Percentiles rank a stretch among this genome's conserved stretches.
Conservation (phyloP, 169 alveolate genomes). For the Babesia ovata region DNA sequence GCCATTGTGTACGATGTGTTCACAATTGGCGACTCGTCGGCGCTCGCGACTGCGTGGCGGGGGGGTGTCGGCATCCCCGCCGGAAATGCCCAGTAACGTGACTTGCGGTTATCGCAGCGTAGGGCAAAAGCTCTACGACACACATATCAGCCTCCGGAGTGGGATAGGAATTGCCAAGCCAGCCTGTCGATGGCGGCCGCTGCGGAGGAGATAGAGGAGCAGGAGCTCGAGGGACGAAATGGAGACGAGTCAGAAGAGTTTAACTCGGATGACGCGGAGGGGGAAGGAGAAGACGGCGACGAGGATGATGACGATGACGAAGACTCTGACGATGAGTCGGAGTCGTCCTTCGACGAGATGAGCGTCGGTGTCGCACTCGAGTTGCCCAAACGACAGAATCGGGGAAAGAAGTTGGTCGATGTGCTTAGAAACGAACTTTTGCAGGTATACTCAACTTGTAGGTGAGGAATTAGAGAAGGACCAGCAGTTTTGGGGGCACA, state of each 20-base stretch:
- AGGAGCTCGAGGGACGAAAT: neutral
- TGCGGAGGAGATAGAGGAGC: slow-evolving; percentile 16
- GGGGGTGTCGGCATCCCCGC: too few relatives aligned
- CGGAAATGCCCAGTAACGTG: too few relatives aligned
- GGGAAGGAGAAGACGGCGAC: neutral
- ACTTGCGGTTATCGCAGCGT: too few relatives aligned
- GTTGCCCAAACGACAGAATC: slow-evolving; percentile 79
- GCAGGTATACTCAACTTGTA: slow-evolving; percentile 71
- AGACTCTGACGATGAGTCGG: slow-evolving; percentile 41
- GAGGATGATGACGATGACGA: slow-evolving; percentile 19
- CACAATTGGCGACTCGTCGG: too few relatives aligned
- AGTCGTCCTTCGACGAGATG: slow-evolving; percentile 66
- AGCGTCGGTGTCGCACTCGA: slow-evolving; percentile 84
- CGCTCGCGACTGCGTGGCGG: too few relatives aligned
- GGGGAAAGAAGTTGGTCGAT: slow-evolving; percentile 76
- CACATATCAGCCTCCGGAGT: neutral
- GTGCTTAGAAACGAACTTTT: too few relatives aligned
- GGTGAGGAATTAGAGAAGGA: slow-evolving; percentile 85
- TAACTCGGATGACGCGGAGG: neutral
- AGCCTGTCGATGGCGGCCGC: slow-evolving; percentile 3
- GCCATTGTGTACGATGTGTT: too few relatives aligned
- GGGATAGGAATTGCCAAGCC: neutral
- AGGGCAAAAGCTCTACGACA: neutral
- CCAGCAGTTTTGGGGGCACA: slow-evolving; percentile 83
- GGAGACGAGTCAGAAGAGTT: neutral